A percentile compares a stretch with the other conserved stretches of the same genome.
Conservation (phyloP, 352 stramenopile species). For the Phytopythium cucurbitacearum region DNA sequence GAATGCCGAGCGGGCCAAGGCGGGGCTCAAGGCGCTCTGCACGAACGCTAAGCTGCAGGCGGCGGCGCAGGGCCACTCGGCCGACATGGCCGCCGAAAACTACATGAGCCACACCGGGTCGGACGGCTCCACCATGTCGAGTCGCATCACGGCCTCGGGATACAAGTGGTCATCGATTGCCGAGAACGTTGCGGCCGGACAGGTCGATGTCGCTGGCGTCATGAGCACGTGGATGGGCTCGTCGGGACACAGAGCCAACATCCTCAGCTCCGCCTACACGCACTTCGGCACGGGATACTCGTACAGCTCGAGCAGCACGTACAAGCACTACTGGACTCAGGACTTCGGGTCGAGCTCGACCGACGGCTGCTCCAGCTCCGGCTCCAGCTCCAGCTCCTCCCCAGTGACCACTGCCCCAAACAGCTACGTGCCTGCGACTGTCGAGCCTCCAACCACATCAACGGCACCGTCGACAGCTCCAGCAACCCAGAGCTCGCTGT, state of each 20-base stretch:
- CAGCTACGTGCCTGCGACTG: too few species aligned
- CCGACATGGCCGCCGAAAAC: constrained; percentile 38
- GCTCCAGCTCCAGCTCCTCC: constrained; percentile 6
- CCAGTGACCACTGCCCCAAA: neutral
- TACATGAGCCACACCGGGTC: constrained; percentile 48
- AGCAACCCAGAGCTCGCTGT: too few species aligned
- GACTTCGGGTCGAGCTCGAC: constrained; percentile 31
- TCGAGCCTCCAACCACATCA: too few species aligned
- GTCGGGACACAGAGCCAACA: constrained; percentile 38
- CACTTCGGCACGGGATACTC: constrained; percentile 34
- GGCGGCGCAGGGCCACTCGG: constrained; percentile 21
- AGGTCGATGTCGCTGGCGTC: constrained; percentile 30
- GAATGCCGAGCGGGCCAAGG: constrained; percentile 37
- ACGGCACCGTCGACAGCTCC: too few species aligned
- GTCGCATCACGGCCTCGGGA: constrained; percentile 31
- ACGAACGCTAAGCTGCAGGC: constrained; percentile 26
- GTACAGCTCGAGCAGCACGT: constrained; percentile 20
- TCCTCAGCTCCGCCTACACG: constrained; percentile 30
- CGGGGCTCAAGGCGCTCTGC: constrained; percentile 22
- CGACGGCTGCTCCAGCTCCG: constrained; percentile 20
- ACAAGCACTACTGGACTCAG: constrained; percentile 61
- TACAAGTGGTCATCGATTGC: constrained; percentile 40
- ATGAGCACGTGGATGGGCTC: constrained; percentile 58
- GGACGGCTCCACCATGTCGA: constrained; percentile 30
- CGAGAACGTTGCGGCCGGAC: constrained; percentile 58